These are phyloP conservation scores for Misopates orontium DNA, from an alignment of 257 asterid species.

Conservation along the genomic window DNA sequence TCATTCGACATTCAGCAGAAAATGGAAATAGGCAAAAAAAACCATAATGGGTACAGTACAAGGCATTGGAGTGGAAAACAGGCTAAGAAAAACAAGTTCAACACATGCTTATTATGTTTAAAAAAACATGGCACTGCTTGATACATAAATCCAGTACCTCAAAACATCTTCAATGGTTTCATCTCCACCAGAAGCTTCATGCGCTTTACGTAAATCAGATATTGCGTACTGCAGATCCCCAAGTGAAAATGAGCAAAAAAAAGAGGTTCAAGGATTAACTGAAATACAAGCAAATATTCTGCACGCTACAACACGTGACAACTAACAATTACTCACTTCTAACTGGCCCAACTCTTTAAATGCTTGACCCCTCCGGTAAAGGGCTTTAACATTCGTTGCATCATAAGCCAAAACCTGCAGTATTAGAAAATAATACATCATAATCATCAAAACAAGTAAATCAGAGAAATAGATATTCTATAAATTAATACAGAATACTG, in stretches of 20 bases:
- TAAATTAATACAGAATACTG: conserved; percentile 2
- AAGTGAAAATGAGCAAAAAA: conserved; percentile 24
- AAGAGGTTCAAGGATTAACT: neutral
- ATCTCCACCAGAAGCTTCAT: conserved; percentile 79
- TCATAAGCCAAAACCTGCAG: conserved; percentile 78
- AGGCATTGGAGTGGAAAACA: neutral
- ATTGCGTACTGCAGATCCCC: conserved; percentile 67
- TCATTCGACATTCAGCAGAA: conserved; percentile 13
- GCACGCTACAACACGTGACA: conserved; percentile 23
- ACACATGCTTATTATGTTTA: conserved; percentile 3
- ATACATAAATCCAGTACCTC: conserved; percentile 49
- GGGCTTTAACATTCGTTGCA: conserved; percentile 75
- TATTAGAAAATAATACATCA: conserved; percentile 10
- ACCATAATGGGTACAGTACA: conserved; percentile 4
- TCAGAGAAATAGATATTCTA: neutral
- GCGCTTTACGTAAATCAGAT: conserved; percentile 82
- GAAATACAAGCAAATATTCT: conserved; percentile 22
- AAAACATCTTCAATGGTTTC: conserved; percentile 87
- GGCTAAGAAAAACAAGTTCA: neutral
- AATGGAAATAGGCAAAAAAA: neutral
- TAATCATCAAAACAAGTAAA: conserved; percentile 1
- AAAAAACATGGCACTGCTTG: conserved; percentile 11
- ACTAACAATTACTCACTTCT: conserved; percentile 54
- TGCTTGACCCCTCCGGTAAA: conserved; percentile 95
- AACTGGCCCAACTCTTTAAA: conserved; percentile 68